Percentiles rank a stretch among this genome's conserved stretches.
These are phyloP conservation scores for Syzygium grande DNA, from an alignment of 345 rosid genomes.

Conservation along the genomic window DNA sequence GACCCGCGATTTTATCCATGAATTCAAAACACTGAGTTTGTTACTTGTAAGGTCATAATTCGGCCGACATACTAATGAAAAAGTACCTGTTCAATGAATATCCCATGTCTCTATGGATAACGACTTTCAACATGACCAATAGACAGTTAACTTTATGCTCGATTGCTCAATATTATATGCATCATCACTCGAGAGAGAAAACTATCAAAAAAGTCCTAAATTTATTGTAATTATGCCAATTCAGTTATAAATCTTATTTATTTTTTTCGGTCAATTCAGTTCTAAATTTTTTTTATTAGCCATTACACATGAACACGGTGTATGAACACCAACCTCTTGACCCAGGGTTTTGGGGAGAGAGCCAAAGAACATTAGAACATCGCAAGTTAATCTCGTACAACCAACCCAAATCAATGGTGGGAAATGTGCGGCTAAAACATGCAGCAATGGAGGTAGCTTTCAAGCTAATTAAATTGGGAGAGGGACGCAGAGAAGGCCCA, in stretches of 20 bases:
- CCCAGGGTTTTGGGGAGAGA: background rate
- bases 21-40: background rate
- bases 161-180: too few relatives aligned
- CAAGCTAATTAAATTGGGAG: background rate
- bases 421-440: background rate
- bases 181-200: background rate
- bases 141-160: background rate
- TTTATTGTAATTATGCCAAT: too few relatives aligned
- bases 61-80: background rate
- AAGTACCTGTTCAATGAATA: background rate
- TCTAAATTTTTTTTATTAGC: too few relatives aligned
- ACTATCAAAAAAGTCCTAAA: too few relatives aligned
- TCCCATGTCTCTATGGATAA: background rate
- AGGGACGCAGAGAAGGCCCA: too few relatives aligned
- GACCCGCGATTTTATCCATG: background rate
- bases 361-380: too few relatives aligned
- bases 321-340: background rate
- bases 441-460: background rate
- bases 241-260: too few relatives aligned
- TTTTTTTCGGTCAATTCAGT: too few relatives aligned
- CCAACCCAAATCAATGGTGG: too few relatives aligned
- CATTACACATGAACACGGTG: background rate
- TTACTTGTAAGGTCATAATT: background rate
- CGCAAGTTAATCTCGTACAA: too few relatives aligned
- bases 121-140: background rate